phyloP scores from a whole-genome alignment of 2,329 filamentous ascomycete genomes.

The Paraconiothyrium brasiliense region DNA sequence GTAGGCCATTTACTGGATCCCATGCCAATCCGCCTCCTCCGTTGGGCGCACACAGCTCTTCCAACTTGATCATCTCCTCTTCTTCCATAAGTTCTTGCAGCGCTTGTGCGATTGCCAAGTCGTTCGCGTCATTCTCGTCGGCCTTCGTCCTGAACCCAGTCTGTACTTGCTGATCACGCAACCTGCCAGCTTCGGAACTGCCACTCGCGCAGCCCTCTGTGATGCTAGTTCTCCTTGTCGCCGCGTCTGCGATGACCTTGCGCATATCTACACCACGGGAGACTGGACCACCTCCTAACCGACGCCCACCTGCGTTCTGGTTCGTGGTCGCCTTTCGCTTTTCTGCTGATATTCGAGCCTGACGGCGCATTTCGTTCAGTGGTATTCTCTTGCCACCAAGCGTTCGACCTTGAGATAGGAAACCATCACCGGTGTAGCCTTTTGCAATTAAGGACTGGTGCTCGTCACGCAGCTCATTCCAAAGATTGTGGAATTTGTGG shows the following conservation, averaged over 20 bases:
- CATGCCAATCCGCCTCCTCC: conserved; percentile 47
- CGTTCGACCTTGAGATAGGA: conserved; percentile 77
- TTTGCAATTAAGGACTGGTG: conserved; percentile 78
- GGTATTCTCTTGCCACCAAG: conserved; percentile 69
- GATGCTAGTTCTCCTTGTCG: conserved; percentile 70
- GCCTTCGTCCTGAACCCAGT: conserved; percentile 83
- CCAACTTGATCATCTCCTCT: conserved; percentile 65
- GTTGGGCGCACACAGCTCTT: conserved; percentile 58
- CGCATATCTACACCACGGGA: conserved; percentile 74
- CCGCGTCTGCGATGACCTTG: conserved; percentile 75
- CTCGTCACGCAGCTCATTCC: conserved; percentile 90
- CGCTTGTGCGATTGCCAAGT: conserved; percentile 84
- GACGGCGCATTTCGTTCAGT: conserved; percentile 76
- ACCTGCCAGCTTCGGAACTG: conserved; percentile 71
- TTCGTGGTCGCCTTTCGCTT: conserved; percentile 67
- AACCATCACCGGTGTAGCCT: conserved; percentile 91
- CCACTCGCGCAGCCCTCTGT: conserved; percentile 80
- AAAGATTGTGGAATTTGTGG: conserved; percentile 81
- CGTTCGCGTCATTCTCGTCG: conserved; percentile 89
- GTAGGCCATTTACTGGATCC: conserved; percentile 48
- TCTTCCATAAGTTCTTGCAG: conserved; percentile 88
- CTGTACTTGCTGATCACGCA: conserved; percentile 71
- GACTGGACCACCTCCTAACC: conserved; percentile 71
- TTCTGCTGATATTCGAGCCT: conserved; percentile 79
- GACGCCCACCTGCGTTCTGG: conserved; percentile 76